Conservation (phyloP, 116 monocot species). For the Cymodocea nodosa region DNA sequence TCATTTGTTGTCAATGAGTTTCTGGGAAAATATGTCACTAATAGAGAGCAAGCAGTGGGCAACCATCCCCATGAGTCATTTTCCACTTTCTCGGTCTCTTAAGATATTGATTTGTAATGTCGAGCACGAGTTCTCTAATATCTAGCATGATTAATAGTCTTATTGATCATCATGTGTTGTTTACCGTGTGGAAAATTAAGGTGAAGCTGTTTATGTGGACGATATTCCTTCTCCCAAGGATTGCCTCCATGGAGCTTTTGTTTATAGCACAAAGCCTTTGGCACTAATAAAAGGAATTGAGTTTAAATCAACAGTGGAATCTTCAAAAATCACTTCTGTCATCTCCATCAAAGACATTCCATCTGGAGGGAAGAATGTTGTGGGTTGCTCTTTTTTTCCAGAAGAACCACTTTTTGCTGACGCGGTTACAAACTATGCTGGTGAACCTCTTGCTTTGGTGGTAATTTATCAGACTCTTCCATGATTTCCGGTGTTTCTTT, state of each 20-base stretch:
- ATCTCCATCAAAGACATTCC: conserved; percentile 71
- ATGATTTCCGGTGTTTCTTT: no score
- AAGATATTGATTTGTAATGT: no score
- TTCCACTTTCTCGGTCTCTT: no score
- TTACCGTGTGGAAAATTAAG: conserved; percentile 11
- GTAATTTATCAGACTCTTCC: conserved; percentile 13
- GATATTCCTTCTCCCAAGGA: conserved; percentile 72
- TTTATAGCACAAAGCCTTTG: conserved; percentile 52
- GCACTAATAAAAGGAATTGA: conserved; percentile 42
- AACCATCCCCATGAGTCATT: no score
- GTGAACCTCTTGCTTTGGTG: conserved; percentile 83
- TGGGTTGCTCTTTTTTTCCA: conserved; percentile 20
- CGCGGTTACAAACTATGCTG: conserved; percentile 47
- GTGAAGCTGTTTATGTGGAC: conserved; percentile 86
- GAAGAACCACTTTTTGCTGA: conserved; percentile 55
- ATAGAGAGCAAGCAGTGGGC: no score
- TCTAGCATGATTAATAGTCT: no score
- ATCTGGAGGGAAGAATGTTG: conserved; percentile 45
- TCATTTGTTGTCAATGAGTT: no score
- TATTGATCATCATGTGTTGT: no score
- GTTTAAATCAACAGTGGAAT: conserved; percentile 23
- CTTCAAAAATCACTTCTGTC: conserved; percentile 21
- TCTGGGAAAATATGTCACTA: no score
- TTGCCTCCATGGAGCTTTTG: conserved; percentile 76
- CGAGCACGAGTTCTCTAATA: no score